A percentile compares a stretch with the other conserved stretches of the same genome.
phyloP scores from a whole-genome alignment of 148 eudicot genomes.

The Silene latifolia region DNA sequence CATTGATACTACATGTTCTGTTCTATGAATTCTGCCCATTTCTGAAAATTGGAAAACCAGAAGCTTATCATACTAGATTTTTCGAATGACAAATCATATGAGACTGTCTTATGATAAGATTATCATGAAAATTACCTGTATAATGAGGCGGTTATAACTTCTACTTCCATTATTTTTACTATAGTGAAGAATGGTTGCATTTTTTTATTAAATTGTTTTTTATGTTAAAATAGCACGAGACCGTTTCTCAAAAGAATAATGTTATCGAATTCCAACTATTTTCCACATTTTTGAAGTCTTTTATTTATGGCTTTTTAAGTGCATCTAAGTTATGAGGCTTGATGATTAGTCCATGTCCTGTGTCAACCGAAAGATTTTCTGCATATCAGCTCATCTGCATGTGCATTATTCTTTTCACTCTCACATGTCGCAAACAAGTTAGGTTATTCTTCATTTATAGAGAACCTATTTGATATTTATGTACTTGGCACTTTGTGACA shows the following conservation, averaged over 20 bases:
- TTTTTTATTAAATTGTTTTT: too few species aligned
- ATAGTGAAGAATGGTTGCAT: too few species aligned
- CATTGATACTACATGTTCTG: slow-evolving; percentile 14
- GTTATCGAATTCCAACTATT: slow-evolving; percentile 4
- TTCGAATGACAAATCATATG: too few species aligned
- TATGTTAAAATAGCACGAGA: too few species aligned
- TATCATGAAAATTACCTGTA: too few species aligned
- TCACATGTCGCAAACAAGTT: background rate
- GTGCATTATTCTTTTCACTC: slow-evolving; percentile 23
- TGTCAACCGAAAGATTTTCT: background rate
- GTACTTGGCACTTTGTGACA: background rate
- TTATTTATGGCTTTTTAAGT: slow-evolving; percentile 19
- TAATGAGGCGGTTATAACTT: too few species aligned
- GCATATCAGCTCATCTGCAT: too few species aligned
- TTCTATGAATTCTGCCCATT: slow-evolving; percentile 19
- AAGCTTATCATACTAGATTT: background rate
- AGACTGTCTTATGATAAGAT: too few species aligned
- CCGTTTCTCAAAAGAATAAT: too few species aligned
- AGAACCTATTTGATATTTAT: background rate
- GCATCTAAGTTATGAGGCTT: slow-evolving; percentile 8
- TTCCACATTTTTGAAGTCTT: slow-evolving; percentile 3
- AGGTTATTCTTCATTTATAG: slow-evolving; percentile 4
- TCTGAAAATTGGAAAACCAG: slow-evolving; percentile 8
- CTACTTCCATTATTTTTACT: too few species aligned
- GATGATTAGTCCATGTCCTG: too few species aligned